Conservation (phyloP, 768 basidiomycete species). For the Hypsizygus marmoreus region DNA sequence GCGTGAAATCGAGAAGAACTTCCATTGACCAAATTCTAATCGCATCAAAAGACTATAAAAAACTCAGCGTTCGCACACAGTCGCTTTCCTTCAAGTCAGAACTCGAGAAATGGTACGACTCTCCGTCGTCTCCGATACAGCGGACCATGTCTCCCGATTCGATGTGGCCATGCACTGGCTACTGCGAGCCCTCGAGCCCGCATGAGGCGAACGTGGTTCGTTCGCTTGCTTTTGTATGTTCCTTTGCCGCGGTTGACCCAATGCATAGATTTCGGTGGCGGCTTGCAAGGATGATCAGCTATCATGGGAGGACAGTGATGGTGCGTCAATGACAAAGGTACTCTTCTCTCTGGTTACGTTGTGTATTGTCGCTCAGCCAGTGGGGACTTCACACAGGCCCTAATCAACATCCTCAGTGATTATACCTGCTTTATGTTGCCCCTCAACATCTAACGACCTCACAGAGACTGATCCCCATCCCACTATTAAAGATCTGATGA, state of each 20-base stretch:
- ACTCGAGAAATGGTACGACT: constrained; percentile 19
- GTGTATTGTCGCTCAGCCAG: neutral
- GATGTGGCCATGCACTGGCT: constrained; percentile 33
- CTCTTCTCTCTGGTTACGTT: neutral
- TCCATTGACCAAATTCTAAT: constrained; percentile 24
- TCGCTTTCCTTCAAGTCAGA: constrained; percentile 19
- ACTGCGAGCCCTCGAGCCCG: constrained; percentile 19
- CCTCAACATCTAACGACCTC: neutral
- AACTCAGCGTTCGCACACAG: constrained; percentile 7
- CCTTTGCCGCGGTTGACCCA: neutral
- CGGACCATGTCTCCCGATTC: constrained; percentile 32
- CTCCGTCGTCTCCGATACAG: constrained; percentile 20
- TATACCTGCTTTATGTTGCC: neutral
- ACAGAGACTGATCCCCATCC: constrained; percentile 32
- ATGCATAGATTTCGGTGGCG: constrained; percentile 34
- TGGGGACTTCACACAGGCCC: constrained; percentile 10
- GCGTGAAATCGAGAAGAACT: constrained; percentile 18
- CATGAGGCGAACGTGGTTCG: constrained; percentile 33
- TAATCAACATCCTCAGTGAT: constrained; percentile 24
- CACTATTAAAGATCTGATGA: constrained; percentile 28
- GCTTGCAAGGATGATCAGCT: constrained; percentile 39
- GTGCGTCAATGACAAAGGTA: constrained; percentile 40
- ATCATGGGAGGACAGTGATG: constrained; percentile 38
- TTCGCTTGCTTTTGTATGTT: neutral
- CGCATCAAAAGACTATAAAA: constrained; percentile 11